Conservation (phyloP, 345 rosid genomes). For the Brassica juncea region DNA sequence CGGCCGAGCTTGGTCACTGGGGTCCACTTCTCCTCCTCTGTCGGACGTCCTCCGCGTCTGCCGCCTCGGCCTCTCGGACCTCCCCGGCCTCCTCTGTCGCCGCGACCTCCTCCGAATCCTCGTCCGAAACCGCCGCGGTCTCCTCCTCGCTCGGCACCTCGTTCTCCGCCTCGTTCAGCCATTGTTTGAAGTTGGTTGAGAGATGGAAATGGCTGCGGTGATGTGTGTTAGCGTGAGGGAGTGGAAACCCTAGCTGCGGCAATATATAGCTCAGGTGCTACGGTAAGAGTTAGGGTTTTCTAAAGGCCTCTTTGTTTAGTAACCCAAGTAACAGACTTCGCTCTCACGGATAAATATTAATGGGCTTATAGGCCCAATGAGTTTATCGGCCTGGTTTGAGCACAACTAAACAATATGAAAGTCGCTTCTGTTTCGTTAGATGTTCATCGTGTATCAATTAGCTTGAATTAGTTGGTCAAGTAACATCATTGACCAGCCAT, state of each 20-base stretch:
- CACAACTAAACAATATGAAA: background rate
- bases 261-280: background rate
- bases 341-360: background rate
- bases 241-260: background rate
- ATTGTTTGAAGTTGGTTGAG: conserved; percentile 5
- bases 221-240: background rate
- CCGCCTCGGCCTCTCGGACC: conserved; percentile 51
- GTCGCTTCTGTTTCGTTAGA: background rate
- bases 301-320: background rate
- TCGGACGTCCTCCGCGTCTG: conserved; percentile 63
- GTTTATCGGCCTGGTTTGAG: background rate
- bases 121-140: conserved; percentile 67
- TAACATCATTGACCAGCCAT: background rate
- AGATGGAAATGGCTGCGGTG: background rate
- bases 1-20: conserved; percentile 94
- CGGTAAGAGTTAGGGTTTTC: background rate
- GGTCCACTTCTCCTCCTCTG: conserved; percentile 82
- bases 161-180: conserved; percentile 43
- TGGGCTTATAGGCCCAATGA: background rate
- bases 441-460: background rate
- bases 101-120: conserved; percentile 69
- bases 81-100: conserved; percentile 40
- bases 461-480: background rate
- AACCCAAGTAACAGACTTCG: background rate
- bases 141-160: conserved; percentile 40